These are phyloP conservation scores for Russula dissimulans DNA, from an alignment of 768 basidiomycete genomes.

Conservation along the genomic window DNA sequence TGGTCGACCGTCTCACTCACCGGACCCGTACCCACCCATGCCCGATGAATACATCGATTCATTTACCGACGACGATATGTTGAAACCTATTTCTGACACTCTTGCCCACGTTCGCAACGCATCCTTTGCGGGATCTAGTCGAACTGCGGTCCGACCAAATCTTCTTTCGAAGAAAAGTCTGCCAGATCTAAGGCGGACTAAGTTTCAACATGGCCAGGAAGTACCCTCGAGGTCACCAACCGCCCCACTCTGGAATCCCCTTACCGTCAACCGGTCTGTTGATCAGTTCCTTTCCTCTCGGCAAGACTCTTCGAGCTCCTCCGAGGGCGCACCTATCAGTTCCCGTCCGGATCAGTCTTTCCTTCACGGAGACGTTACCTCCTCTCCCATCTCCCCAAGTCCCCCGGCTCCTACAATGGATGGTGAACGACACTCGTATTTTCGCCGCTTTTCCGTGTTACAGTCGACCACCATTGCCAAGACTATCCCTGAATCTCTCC, in stretches of 20 bases:
- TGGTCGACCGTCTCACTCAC: conserved; percentile 36
- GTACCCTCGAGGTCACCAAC: conserved; percentile 11
- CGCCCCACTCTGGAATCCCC: conserved; percentile 5
- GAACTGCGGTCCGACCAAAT: conserved; percentile 29
- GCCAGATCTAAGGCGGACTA: conserved; percentile 65
- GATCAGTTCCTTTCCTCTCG: conserved; percentile 29
- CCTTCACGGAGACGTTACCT: conserved; percentile 26
- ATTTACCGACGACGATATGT: conserved; percentile 37
- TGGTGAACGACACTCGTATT: conserved; percentile 84
- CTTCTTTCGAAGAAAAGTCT: conserved; percentile 69
- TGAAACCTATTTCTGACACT: conserved; percentile 17
- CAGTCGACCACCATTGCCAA: conserved; percentile 51
- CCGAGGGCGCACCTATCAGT: conserved; percentile 23
- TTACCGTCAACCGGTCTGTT: conserved; percentile 6
- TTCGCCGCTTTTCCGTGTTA: conserved; percentile 79
- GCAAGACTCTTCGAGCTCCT: conserved; percentile 41
- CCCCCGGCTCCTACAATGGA: conserved; percentile 53
- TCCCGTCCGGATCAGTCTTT: conserved; percentile 22
- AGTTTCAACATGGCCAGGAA: conserved; percentile 31
- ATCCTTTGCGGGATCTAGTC: conserved; percentile 37
- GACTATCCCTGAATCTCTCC: conserved; percentile 60
- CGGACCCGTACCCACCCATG: conserved; percentile 47
- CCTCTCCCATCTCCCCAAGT: conserved; percentile 33
- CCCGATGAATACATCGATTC: conserved; percentile 43
- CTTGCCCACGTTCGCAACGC: conserved; percentile 39